Base-by-base conservation (phyloP, 768 basidiomycete species). In the Glaciozyma martinii region DNA sequence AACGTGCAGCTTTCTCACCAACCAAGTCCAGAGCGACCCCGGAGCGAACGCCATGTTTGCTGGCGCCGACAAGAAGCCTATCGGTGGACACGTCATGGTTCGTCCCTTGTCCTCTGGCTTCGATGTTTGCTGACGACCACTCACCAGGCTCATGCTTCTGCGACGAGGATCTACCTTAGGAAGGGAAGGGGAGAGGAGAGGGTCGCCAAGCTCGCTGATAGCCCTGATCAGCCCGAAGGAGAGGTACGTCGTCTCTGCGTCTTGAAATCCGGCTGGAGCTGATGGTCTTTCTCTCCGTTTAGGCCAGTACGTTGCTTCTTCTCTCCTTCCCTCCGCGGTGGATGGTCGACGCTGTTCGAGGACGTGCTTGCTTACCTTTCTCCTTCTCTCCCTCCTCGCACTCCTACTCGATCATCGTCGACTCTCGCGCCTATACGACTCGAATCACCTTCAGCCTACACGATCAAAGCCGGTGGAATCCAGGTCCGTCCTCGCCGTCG, bases 21-120 rank as follows among this genome's bases (percentile, higher is more conserved):
- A 63, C 29, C 53, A 61, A 40, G 55, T 71, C 61, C 69, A 73
- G 89, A 89, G 92, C 65, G 93, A 97, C 75, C 93, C 93, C 27
- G 93, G 93, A 56, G 92, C 91, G 56, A 90, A 88, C 3, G 89
- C 89, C 86, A 89, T 89, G 57, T 97, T 97, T 73, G 92, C 93
- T 49, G 92, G 90, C 47, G 89, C 90, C 42, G 89, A 88, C 25
- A 81, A 92, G 46, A 94, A 94, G 77, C 90, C 90, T 13, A 56
- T 70, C 53, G 69, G 69, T 10, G 69, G 69, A n/a, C 69, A 70
- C 49, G 63, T 62, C 54, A 44, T 61, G 61, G 50, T 56, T 13
- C 3, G 55, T 8, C 29, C 16, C 19, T 46, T 37, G 8, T 13
- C 27, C 27, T 25, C 18, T n/a, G 3, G 8, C 32, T 37, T 47